Percentiles rank a stretch among this genome's conserved stretches.
Evolutionary conservation across 495 filamentous ascomycete genomes (phyloP).

Genomic region (Neurospora intermedia): DNA sequence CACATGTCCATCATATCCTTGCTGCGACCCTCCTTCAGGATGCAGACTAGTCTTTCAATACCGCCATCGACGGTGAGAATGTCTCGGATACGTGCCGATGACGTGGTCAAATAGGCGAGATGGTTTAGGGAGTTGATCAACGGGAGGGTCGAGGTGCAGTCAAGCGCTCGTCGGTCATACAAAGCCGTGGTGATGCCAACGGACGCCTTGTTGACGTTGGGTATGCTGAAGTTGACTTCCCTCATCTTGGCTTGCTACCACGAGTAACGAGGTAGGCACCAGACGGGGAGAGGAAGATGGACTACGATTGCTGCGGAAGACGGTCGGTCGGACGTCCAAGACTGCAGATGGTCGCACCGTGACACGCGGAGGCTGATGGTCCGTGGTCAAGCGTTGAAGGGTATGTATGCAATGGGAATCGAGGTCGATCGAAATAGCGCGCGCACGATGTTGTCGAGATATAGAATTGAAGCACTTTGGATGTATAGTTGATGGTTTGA

Average conservation of each 20-base stretch:
- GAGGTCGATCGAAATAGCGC: background rate
- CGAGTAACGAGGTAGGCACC: slow-evolving; percentile 22
- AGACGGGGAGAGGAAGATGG: slow-evolving; percentile 15
- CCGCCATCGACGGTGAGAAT: slow-evolving; percentile 98
- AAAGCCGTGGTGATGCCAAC: slow-evolving; percentile 98
- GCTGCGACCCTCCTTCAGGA: slow-evolving; percentile 90
- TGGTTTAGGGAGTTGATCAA: slow-evolving; percentile 98
- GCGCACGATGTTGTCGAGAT: background rate
- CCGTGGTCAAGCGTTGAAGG: background rate
- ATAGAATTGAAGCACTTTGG: background rate
- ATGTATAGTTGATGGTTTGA: background rate
- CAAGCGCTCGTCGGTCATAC: slow-evolving; percentile 92
- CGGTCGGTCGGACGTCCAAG: background rate
- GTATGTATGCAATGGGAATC: background rate
- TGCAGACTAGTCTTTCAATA: slow-evolving; percentile 90
- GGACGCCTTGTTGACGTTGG: slow-evolving; percentile 98
- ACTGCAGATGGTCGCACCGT: background rate
- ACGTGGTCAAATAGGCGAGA: slow-evolving; percentile 94
- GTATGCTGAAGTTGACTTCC: slow-evolving; percentile 99
- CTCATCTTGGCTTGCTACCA: slow-evolving; percentile 57
- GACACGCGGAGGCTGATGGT: background rate
- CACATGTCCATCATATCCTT: slow-evolving; percentile 99
- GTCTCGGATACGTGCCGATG: slow-evolving; percentile 94
- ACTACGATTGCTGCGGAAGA: background rate
- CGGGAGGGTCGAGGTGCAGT: slow-evolving; percentile 94